Conservation (phyloP, 2,329 filamentous ascomycete species). For the Thielaviopsis populi region DNA sequence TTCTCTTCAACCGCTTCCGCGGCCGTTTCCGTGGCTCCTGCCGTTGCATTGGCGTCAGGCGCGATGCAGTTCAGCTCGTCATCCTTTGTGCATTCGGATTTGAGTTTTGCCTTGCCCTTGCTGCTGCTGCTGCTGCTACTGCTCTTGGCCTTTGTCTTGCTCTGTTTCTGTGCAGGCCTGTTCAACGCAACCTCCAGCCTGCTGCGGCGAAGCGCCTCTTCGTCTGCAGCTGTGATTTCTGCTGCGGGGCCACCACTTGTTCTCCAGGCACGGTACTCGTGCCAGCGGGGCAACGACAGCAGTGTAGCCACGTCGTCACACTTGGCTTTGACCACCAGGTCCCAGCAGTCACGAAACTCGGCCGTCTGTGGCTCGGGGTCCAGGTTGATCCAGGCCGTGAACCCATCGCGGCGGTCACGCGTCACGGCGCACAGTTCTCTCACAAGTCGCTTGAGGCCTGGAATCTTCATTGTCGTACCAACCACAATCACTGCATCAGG, state of each 20-base stretch:
- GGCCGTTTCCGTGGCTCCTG: background rate
- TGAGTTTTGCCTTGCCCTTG: conserved; percentile 27
- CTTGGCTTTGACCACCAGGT: conserved; percentile 72
- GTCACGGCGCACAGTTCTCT: conserved; percentile 82
- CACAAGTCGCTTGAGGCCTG: conserved; percentile 76
- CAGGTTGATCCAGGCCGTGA: conserved; percentile 89
- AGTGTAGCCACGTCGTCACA: conserved; percentile 76
- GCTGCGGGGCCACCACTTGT: conserved; percentile 32
- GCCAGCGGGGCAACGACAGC: conserved; percentile 47
- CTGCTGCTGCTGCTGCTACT: conserved; percentile 20
- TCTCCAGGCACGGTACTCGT: conserved; percentile 23
- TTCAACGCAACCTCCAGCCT: conserved; percentile 22
- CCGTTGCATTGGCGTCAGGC: conserved; percentile 22
- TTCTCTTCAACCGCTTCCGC: background rate
- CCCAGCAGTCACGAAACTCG: conserved; percentile 87
- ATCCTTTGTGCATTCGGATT: conserved; percentile 32
- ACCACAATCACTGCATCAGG: conserved; percentile 91
- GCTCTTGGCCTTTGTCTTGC: conserved; percentile 16
- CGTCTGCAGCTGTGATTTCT: conserved; percentile 29
- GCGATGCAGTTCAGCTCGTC: conserved; percentile 43
- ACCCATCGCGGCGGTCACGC: conserved; percentile 64
- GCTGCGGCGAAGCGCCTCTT: conserved; percentile 27
- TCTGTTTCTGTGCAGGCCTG: conserved; percentile 16
- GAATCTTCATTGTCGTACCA: conserved; percentile 89
- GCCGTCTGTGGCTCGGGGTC: conserved; percentile 67